Base-by-base conservation (phyloP, 2,329 filamentous ascomycete species). In the Exophiala dermatitidis region DNA sequence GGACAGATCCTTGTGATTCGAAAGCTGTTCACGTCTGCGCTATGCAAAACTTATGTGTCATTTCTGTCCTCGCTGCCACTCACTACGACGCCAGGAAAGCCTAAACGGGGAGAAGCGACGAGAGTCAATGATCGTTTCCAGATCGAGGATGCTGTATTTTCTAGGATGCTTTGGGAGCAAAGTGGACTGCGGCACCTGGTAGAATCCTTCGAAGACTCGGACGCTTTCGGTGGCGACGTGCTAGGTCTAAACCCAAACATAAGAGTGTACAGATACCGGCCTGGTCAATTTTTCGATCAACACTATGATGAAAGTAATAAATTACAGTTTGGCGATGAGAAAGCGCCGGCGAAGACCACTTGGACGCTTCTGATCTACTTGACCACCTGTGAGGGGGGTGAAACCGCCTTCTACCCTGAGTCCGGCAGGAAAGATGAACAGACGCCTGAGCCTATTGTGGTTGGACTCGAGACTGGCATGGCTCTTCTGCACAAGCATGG, bases 351-450 rank as follows among this genome's bases (percentile, higher is more conserved):
- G 19, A 83, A 78, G 63, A 96, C 91, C 3, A 96, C 90, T 0
- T 96, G 90, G 90, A 96, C 91, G 0, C 74, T 95, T 3, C 77
- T 96, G 0, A 79, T 96, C 34, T 97, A 96, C 66, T 77, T 96
- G 50, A 93, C 87, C 1, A 88, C 86, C 3, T 94, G 90, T 63
- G 69, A 80, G 26, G 91, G 91, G 26, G 91, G 91, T 32, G 88
- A 95, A 70, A 96, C 91, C 0, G 88, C 93, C 32, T 96, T 96
- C 69, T 94, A 94, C 66, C 87, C 88, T 0, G 82, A 87, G 28
- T 62, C 73, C 9, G 70, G 73, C 76, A 71, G 50, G 72, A 71
- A 57, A 68, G 68, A 59, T 68, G 70, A 53, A 62, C 66, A 60
- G 57, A 68, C 68, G 9, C 61, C 66, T 50, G 67, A 67, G 34